Conservation (phyloP, 495 filamentous ascomycete species). For the Chaetomium cochliodes region DNA sequence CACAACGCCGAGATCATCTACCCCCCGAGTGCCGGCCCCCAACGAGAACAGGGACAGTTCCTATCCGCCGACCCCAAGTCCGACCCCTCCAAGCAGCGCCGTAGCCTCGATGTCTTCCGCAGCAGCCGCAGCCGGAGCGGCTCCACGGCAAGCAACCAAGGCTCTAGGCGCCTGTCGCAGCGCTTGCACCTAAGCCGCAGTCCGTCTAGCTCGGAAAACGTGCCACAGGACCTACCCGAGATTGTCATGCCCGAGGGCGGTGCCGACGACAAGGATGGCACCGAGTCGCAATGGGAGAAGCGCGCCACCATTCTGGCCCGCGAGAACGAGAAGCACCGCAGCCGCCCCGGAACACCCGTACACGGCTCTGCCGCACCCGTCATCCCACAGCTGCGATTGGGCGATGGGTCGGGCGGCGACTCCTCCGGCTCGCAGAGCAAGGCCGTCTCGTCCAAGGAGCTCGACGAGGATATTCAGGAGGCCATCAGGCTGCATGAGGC, state of each 20-base stretch:
- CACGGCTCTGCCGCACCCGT: conserved; percentile 27
- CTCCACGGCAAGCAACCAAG: conserved; percentile 43
- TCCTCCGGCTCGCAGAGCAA: conserved; percentile 29
- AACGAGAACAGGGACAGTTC: conserved; percentile 32
- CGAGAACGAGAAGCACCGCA: conserved; percentile 55
- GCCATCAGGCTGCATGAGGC: conserved; percentile 92
- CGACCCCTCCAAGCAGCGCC: conserved; percentile 27
- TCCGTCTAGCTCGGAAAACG: conserved; percentile 64
- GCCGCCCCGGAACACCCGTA: conserved; percentile 38
- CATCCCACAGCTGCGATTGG: conserved; percentile 30
- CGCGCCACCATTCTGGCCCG: conserved; percentile 80
- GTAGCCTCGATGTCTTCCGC: conserved; percentile 32
- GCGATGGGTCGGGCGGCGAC: conserved; percentile 25
- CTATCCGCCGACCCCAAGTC: conserved; percentile 37
- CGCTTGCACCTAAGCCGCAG: conserved; percentile 64
- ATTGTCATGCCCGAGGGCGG: conserved; percentile 53
- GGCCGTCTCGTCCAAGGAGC: conserved; percentile 47
- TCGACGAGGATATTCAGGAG: conserved; percentile 83
- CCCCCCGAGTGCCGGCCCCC: conserved; percentile 55
- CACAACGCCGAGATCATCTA: conserved; percentile 71
- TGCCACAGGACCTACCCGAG: conserved; percentile 77
- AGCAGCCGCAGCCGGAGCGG: conserved; percentile 50
- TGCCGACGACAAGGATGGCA: conserved; percentile 44
- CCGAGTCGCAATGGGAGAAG: conserved; percentile 72
- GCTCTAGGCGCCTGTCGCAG: conserved; percentile 59